phyloP scores from a whole-genome alignment of 352 stramenopile species.

The Pythium insidiosum region DNA sequence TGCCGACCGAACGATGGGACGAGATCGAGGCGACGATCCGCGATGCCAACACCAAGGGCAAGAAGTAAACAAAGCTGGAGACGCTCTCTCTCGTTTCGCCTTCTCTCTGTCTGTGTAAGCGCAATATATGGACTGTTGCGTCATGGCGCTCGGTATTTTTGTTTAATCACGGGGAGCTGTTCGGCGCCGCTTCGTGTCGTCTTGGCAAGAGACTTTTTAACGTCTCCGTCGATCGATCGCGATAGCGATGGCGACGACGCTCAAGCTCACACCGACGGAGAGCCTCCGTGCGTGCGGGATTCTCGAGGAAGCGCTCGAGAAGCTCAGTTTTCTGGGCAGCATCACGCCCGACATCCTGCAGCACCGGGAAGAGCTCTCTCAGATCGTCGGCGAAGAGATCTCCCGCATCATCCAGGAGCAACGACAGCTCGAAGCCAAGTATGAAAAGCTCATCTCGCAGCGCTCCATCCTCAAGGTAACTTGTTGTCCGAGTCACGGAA shows the following conservation, averaged over 20 bases:
- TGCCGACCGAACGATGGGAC: constrained; percentile 66
- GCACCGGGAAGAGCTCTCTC: constrained; percentile 88
- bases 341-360: constrained; percentile 90
- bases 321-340: constrained; percentile 85
- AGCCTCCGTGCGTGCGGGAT: constrained; percentile 66
- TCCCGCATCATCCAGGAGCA: constrained; percentile 90
- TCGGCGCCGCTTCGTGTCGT: too few relatives aligned
- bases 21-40: constrained; percentile 59
- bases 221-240: too few relatives aligned
- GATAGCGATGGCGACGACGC: constrained; percentile 15
- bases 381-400: constrained; percentile 91
- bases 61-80: constrained; percentile 19
- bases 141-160: too few relatives aligned
- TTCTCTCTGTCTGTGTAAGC: not conserved
- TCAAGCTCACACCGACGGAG: constrained; percentile 64
- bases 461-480: constrained; percentile 70
- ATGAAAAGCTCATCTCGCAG: constrained; percentile 88
- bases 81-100: too few relatives aligned
- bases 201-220: too few relatives aligned
- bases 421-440: constrained; percentile 75
- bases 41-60: constrained; percentile 51
- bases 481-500: too few relatives aligned
- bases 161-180: too few relatives aligned
- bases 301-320: constrained; percentile 88
- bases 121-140: not conserved